Evolutionary conservation across 2,329 filamentous ascomycete species (phyloP), one percentile per base, ranked within the genome.

Genomic region (Colletotrichum echinochloae): DNA sequence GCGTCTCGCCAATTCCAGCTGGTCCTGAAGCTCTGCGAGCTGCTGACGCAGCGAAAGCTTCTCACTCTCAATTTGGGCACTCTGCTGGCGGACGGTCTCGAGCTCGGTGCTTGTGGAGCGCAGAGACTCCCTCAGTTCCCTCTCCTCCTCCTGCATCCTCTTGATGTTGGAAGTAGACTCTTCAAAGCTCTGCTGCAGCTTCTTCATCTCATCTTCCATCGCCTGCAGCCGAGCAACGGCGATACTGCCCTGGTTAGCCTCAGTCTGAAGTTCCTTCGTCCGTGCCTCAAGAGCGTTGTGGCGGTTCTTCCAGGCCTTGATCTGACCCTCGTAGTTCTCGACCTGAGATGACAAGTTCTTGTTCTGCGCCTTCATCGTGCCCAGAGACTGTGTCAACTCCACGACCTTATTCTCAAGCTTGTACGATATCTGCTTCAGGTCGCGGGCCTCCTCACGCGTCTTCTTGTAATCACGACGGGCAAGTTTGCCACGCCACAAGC

Each of bases 391-490:
- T 1, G 96, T 99, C 77, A 99, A 88, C 84, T 99, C 96, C 73
- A 99, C 94, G 73, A 99, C 96, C 90, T 99, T 99, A 88, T 99
- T 98, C 82, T 99, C 96, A 76, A 99, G 86, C 86, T 97, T 98
- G 87, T 99, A 99, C 2, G 96, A 98, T 76, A 99, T 99, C 82
- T 98, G 95, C 87, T 98, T 98, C 80, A 99, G 89, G 85, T 99
- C 97, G 78, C 96, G 93, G 74, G 96, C 96, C 83, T 99, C 96
- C 82, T 98, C 95, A 75, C 96, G 94, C 72, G 97, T 84, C 76
- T 86, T 90, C 89, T 97, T 98, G 87, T 99, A 99, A 59, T 89
- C 91, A 74, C 87, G 89, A 74, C 96, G 90, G 65, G 96, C 95
- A 73, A 82, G 79, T 81, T 89, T 95, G 79, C 95, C 95, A 80